Base-by-base conservation (phyloP, 164 flowering plant species). In the Macadamia tetraphylla region DNA sequence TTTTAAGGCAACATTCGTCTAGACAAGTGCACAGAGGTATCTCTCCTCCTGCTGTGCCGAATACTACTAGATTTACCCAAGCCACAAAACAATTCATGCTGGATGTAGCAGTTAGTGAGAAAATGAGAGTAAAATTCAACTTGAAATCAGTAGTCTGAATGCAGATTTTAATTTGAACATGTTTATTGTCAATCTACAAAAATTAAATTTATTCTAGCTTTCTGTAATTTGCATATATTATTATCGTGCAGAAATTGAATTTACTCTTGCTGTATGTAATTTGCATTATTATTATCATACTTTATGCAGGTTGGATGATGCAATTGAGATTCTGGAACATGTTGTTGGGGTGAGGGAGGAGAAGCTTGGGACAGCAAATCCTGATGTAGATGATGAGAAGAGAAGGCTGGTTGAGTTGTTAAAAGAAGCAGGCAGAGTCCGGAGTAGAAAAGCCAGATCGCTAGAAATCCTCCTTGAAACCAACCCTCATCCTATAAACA, bases 341-440 rank as follows among this genome's bases (percentile, higher is more conserved):
- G 88, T 88, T 46, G 89, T 88, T 58, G 86, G 81, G 60, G 80
- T 85, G 78, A 86, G 97, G 70, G 97, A 89, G 77, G 92, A 89
- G 77, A 91, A 91, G 76, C 90, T 91, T 29, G 97, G 94, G 76
- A 91, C 97, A n/a, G 97, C 94, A 35, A 83, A 87, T 70, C 89
- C 92, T 29, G 97, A 87, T 61, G 92, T 86, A 58, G 89, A 85
- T 64, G 94, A 88, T 70, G 97, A 91, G 76, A 91, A 87, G 75
- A 84, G 78, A 74, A 85, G 97, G 77, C 76, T 89, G 81, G 78
- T 80, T 9, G 92, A 88, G 78, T 77, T 91, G 58, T 60, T 91
- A 59, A 87, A 85, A 72, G 92, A 88, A 75, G 88, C 92, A 3
- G 97, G 97, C 66, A 82, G 86, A 74, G 84, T 71, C 29, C 81